Base-by-base conservation (phyloP, 1,284 basidiomycete genomes). In the Sparassis latifolia region DNA sequence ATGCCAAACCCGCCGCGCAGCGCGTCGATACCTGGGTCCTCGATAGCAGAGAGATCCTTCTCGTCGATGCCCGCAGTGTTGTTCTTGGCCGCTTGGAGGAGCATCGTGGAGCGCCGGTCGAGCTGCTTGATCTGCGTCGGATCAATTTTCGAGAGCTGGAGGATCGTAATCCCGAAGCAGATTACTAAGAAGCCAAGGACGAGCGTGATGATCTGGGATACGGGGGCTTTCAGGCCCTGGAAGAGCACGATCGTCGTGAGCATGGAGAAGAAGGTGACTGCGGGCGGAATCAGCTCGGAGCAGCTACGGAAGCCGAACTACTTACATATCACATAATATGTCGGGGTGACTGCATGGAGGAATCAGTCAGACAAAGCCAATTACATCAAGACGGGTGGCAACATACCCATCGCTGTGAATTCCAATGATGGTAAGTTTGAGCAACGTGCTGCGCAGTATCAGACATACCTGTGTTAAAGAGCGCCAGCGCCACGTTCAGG, bases 71-170 rank as follows among this genome's bases (percentile, higher is more conserved):
- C 67, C 55, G 86, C 85, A 2, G 84, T 89, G 45, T 81, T 77
- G 27, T 74, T 66, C 28, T 81, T 79, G 0, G 89, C 79, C 3
- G 88, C 90, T 64, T 87, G 82, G 29, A 97, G 76, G 32, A 97
- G 81, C 42, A 96, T 79, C 0, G 93, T 96, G 3, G 89, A 87
- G 37, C 84, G 79, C 33, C 93, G 77, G 64, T 95, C 94, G 60
- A 97, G 84, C 33, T 77, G 77, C 51, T 74, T 76, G 60, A 97
- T 77, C 50, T 84, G 71, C 31, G 71, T 74, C 3, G 91, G 91
- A 63, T 94, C 91, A 57, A 93, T 79, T 69, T 97, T 98, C 68
- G 92, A 96, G 78, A 99, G 86, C 69, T 99, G 96, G 6, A 99
- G 83, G 55, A 99, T 84, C 20, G 89, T 91, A 66, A 98, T 97